Evolutionary conservation across 768 basidiomycete species (phyloP).

Genomic region (Mycena vitilis): DNA sequence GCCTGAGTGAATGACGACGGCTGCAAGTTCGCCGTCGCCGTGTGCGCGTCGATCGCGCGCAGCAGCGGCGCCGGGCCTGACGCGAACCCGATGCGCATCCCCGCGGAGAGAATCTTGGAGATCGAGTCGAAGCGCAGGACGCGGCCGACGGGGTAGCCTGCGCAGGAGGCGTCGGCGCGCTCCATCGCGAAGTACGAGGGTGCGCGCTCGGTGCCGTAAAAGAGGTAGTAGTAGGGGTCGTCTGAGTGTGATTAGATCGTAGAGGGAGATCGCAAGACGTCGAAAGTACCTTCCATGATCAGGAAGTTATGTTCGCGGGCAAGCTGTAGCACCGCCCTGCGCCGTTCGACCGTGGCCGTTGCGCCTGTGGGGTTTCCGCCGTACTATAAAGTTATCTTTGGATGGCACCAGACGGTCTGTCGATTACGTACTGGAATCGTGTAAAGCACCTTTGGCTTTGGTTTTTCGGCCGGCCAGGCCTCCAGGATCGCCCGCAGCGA

Average conservation of each 20-base stretch:
- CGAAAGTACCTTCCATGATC: slow-evolving; percentile 82
- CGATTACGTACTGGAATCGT: slow-evolving; percentile 72
- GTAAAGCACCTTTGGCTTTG: slow-evolving; percentile 83
- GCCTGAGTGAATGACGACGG: slow-evolving; percentile 72
- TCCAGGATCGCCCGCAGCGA: slow-evolving; percentile 74
- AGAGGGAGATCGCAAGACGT: not conserved
- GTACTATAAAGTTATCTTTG: slow-evolving; percentile 55
- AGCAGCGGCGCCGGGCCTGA: slow-evolving; percentile 79
- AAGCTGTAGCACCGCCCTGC: slow-evolving; percentile 77
- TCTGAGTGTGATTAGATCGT: slow-evolving; percentile 53
- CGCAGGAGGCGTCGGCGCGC: slow-evolving; percentile 57
- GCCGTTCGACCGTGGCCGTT: slow-evolving; percentile 77
- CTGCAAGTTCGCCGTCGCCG: slow-evolving; percentile 75
- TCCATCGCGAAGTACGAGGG: slow-evolving; percentile 90
- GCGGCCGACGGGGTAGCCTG: slow-evolving; percentile 67
- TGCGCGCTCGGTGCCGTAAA: slow-evolving; percentile 74
- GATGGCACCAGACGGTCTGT: not conserved
- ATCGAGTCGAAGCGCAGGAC: slow-evolving; percentile 92
- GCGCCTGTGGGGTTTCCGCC: slow-evolving; percentile 91
- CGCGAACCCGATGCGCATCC: slow-evolving; percentile 85
- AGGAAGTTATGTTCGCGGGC: slow-evolving; percentile 81
- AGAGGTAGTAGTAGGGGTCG: slow-evolving; percentile 84
- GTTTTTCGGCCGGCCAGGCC: slow-evolving; percentile 78
- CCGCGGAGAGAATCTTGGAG: slow-evolving; percentile 83
- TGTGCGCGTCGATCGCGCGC: slow-evolving; percentile 70